Conservation (phyloP, 768 basidiomycete species). For the Russula griseocarnosa region DNA sequence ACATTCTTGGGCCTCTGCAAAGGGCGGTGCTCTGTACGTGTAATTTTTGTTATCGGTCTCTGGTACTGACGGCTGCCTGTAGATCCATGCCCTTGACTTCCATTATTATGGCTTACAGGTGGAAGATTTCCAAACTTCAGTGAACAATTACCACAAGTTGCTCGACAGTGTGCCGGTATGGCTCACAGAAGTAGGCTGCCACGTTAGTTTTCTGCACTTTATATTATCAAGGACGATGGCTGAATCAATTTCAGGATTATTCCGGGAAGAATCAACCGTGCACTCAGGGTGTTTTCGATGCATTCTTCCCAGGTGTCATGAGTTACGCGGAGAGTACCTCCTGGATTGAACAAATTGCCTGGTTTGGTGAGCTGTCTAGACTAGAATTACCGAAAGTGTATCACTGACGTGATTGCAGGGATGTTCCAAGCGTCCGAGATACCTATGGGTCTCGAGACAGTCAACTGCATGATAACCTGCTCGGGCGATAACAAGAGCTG, state of each 20-base stretch:
- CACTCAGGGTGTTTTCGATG: not conserved
- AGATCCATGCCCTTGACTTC: slow-evolving; percentile 56
- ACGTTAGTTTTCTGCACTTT: slow-evolving; percentile 35
- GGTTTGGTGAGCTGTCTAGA: slow-evolving; percentile 53
- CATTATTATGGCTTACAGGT: slow-evolving; percentile 66
- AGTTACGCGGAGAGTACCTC: slow-evolving; percentile 44
- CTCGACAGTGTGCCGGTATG: slow-evolving; percentile 46
- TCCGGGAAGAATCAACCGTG: slow-evolving; percentile 43
- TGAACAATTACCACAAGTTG: slow-evolving; percentile 42
- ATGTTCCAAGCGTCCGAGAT: slow-evolving; percentile 49
- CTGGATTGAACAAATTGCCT: slow-evolving; percentile 45
- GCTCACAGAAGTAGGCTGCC: slow-evolving; percentile 71
- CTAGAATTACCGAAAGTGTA: not conserved
- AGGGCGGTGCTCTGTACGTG: slow-evolving; percentile 44
- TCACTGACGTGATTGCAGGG: slow-evolving; percentile 34
- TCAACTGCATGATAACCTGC: slow-evolving; percentile 36
- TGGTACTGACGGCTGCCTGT: not conserved
- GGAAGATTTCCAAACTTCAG: slow-evolving; percentile 49
- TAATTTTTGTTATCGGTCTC: not conserved
- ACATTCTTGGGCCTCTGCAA: slow-evolving; percentile 52
- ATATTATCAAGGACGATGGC: not conserved
- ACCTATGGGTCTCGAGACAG: slow-evolving; percentile 45
- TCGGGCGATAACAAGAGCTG: not conserved
- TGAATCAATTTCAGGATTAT: slow-evolving; percentile 47
- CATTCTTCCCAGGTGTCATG: not conserved